Evolutionary conservation across 202 grass and related monocot genomes (phyloP).

Genomic region (Digitaria exilis): DNA sequence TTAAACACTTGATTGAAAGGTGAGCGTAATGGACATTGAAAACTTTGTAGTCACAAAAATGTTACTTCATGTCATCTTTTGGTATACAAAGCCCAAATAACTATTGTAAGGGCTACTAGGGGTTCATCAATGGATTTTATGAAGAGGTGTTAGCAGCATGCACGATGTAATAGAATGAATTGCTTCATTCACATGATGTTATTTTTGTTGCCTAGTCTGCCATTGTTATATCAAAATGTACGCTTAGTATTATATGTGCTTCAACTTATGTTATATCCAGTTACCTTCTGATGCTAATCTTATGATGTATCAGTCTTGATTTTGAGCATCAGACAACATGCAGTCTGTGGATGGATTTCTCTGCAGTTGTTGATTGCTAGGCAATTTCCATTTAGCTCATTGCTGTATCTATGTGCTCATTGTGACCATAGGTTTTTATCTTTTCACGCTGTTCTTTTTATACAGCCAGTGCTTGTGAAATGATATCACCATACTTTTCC

Average conservation of each 20-base stretch:
- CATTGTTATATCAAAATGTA: slow-evolving; percentile 41
- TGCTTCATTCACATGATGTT: slow-evolving; percentile 53
- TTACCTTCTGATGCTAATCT: neutral
- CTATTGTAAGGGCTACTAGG: slow-evolving; percentile 60
- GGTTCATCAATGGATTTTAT: slow-evolving; percentile 41
- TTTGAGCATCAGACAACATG: no score
- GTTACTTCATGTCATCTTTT: slow-evolving; percentile 51
- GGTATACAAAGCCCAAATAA: slow-evolving; percentile 71
- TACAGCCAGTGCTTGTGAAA: no score
- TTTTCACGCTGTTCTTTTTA: no score
- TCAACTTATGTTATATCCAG: slow-evolving; percentile 19
- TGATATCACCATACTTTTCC: no score
- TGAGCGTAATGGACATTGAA: slow-evolving; percentile 49
- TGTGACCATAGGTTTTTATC: no score
- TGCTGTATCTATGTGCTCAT: no score
- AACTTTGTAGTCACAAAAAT: slow-evolving; percentile 45
- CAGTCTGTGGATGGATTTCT: no score
- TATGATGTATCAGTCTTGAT: no score
- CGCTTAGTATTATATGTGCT: slow-evolving; percentile 29
- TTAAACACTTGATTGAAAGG: slow-evolving; percentile 33
- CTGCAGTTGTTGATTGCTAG: no score
- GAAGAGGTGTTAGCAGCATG: slow-evolving; percentile 48
- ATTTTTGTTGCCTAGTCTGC: slow-evolving; percentile 32
- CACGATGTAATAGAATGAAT: slow-evolving; percentile 53
- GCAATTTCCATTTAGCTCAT: no score